Evolutionary conservation across 805 yeast species (phyloP), one percentile per base, ranked within the genome.

Genomic region (Teunomyces panamensis): DNA sequence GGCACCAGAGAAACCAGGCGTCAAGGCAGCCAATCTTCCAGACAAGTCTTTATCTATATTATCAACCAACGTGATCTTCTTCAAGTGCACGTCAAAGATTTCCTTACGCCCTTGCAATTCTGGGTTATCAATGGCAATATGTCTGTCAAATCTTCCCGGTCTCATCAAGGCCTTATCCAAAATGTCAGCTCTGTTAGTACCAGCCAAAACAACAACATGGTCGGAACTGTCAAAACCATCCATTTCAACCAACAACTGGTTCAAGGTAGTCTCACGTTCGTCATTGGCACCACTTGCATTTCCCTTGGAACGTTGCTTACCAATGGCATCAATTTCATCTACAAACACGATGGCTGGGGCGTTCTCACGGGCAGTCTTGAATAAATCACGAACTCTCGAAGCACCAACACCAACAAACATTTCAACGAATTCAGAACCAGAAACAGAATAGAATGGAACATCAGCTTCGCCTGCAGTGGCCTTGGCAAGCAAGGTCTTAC

Each of bases 391-490:
- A 27, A 94, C 99, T 66, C 99, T 82, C 13, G 96, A 87, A 1
- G 99, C 98, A 73, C 99, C 99, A 20, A 92, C 97, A 76, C 99
- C 99, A 28, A 91, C 98, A 74, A 90, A 94, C 98, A 92, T 94
- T 67, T 92, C 98, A 10, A 94, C 96, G 57, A 92, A 92, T 67
- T 92, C 99, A 5, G 98, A 91, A 54, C 99, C 99, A 0, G 96
- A 88, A 14, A 94, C 98, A 11, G 96, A 87, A 59, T 84, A 84
- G 65, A 94, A 94, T 37, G 99, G 97, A 35, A 94, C 99, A 48
- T 94, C 96, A 0, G 99, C 99, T 68, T 94, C 99, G 56, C 99
- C 99, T 1, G 99, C 99, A 43, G 98, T 94, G 4, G 99, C 99
- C 64, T 89, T 92, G 9, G 99, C 99, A 44, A 94, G 73, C 46